Evolutionary conservation across 371 early-diverging fungal genomes (phyloP).

Genomic region (Actinomortierella wolfii): DNA sequence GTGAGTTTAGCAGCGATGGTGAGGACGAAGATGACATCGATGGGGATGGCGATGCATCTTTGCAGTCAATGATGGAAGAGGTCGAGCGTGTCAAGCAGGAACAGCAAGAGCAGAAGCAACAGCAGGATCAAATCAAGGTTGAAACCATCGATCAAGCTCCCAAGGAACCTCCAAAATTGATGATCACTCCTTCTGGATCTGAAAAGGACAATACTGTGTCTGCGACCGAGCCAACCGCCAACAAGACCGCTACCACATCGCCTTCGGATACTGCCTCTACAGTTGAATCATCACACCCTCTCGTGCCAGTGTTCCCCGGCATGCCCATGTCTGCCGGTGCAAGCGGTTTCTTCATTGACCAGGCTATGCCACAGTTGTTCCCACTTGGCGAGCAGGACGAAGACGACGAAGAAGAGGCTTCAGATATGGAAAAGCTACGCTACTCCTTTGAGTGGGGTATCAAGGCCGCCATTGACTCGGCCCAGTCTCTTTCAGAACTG

Average conservation of each 20-base stretch:
- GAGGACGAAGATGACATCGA: slow-evolving; percentile 33
- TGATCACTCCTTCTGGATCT: too few species aligned
- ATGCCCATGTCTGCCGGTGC: slow-evolving; percentile 35
- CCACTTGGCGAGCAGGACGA: slow-evolving; percentile 23
- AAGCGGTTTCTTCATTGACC: slow-evolving; percentile 27
- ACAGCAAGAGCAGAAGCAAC: not conserved
- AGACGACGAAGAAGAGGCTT: slow-evolving; percentile 38
- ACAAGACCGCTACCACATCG: not conserved
- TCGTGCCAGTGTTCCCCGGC: slow-evolving; percentile 6
- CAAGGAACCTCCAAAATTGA: too few species aligned
- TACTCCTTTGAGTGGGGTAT: slow-evolving; percentile 43
- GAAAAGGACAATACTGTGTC: too few species aligned
- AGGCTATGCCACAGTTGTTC: slow-evolving; percentile 24
- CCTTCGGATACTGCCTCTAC: too few species aligned
- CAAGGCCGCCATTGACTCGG: slow-evolving; percentile 43
- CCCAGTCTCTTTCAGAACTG: slow-evolving; percentile 24
- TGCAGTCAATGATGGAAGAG: slow-evolving; percentile 5
- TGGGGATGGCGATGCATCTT: slow-evolving; percentile 22
- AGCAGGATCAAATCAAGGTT: not conserved
- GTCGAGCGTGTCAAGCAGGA: too few species aligned
- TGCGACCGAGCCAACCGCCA: too few species aligned
- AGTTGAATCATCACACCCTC: too few species aligned
- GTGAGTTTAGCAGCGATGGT: slow-evolving; percentile 30
- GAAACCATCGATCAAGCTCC: too few species aligned
- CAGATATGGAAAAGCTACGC: slow-evolving; percentile 43